Evolutionary conservation across 2,329 filamentous ascomycete species (phyloP).

Genomic region (Fusarium fracticaudum): DNA sequence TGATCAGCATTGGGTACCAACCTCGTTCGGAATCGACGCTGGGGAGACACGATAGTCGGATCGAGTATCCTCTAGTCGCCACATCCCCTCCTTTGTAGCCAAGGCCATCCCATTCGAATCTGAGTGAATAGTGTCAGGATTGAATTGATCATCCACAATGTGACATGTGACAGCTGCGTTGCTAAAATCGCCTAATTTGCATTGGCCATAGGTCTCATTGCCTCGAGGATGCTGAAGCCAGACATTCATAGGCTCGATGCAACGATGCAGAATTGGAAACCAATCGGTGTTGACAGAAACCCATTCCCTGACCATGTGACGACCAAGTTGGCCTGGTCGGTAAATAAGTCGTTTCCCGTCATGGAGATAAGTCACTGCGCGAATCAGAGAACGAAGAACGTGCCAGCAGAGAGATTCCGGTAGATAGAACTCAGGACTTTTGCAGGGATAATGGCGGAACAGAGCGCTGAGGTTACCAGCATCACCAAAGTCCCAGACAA

Average conservation of each 20-base stretch:
- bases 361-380: constrained; percentile 63
- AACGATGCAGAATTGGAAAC: constrained; percentile 62
- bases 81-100: constrained; percentile 22
- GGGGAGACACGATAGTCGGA: not conserved
- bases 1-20: not conserved
- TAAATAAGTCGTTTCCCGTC: constrained; percentile 52
- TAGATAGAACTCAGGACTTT: constrained; percentile 47
- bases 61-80: constrained; percentile 14
- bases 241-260: constrained; percentile 58
- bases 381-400: constrained; percentile 58
- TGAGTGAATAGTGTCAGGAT: not conserved
- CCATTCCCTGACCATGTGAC: constrained; percentile 1
- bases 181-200: constrained; percentile 62
- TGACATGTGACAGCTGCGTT: constrained; percentile 54
- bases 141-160: not conserved
- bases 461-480: constrained; percentile 59
- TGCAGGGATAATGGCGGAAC: constrained; percentile 44
- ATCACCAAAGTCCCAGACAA: constrained; percentile 64
- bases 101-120: constrained; percentile 13
- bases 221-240: constrained; percentile 60
- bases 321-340: not conserved
- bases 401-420: constrained; percentile 67
- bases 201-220: constrained; percentile 61
- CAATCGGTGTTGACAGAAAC: constrained; percentile 53
- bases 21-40: constrained; percentile 8